Evolutionary conservation across 129 eudicot genomes (phyloP).

Genomic region (Flaveria robusta): DNA sequence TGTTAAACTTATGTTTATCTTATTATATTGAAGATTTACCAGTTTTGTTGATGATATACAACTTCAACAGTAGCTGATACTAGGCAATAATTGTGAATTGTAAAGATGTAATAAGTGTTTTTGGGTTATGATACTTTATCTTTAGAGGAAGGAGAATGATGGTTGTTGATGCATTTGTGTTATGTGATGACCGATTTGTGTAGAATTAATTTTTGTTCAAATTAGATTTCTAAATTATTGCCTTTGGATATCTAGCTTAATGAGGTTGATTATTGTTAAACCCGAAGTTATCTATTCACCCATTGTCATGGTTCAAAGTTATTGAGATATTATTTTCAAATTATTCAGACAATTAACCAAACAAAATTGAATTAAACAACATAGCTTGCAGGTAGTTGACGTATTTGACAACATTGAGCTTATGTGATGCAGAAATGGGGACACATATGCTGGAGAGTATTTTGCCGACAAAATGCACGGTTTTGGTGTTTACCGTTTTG

Average conservation of each 20-base stretch:
- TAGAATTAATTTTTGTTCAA: background rate
- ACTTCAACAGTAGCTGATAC: background rate
- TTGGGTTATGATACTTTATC: background rate
- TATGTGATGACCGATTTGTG: background rate
- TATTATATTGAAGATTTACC: background rate
- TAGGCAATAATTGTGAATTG: background rate
- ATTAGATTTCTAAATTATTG: background rate
- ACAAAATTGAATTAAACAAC: background rate
- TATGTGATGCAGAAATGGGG: slow-evolving; percentile 65
- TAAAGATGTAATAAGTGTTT: background rate
- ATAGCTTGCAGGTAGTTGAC: background rate
- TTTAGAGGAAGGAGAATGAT: background rate
- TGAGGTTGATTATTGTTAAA: slow-evolving; percentile 2
- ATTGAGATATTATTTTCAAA: background rate
- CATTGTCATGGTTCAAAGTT: slow-evolving; percentile 11
- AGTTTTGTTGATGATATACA: background rate
- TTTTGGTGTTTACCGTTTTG: slow-evolving; percentile 84
- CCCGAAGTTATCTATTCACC: background rate
- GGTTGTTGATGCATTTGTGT: background rate
- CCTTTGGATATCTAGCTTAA: background rate
- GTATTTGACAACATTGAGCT: slow-evolving; percentile 8
- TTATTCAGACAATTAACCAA: background rate
- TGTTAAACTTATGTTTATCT: background rate
- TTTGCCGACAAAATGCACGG: slow-evolving; percentile 88
- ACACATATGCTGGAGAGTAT: slow-evolving; percentile 82